These are phyloP conservation scores for Carex cristatella DNA, from an alignment of 176 grass and related monocot genomes.

Conservation along the genomic window DNA sequence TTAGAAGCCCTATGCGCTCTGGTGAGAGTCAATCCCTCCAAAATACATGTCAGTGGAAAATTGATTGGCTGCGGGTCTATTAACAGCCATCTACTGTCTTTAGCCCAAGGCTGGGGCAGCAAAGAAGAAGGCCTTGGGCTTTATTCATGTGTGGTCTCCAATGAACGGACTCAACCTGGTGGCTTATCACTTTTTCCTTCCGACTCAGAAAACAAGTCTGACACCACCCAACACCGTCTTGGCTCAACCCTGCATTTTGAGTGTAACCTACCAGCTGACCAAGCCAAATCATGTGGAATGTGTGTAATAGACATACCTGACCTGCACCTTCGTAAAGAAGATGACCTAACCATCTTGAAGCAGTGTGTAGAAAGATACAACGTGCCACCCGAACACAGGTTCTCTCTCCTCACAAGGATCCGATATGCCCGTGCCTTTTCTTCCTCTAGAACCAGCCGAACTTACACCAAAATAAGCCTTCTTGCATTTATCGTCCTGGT, in stretches of 20 bases:
- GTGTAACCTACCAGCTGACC: conserved; percentile 40
- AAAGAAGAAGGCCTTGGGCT: conserved; percentile 98
- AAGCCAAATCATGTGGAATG: conserved; percentile 52
- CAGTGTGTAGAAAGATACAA: conserved; percentile 69
- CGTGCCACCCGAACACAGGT: conserved; percentile 73
- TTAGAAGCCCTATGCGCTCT: conserved; percentile 83
- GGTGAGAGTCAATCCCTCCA: conserved; percentile 96
- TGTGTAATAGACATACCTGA: conserved; percentile 87
- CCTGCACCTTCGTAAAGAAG: conserved; percentile 77
- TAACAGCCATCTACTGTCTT: conserved; percentile 78
- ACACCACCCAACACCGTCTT: conserved; percentile 62
- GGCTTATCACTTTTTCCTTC: conserved; percentile 52
- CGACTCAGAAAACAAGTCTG: conserved; percentile 64
- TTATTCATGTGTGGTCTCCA: conserved; percentile 87
- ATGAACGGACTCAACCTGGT: conserved; percentile 70
- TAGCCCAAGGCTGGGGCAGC: conserved; percentile 97
- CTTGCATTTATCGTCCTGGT: conserved; percentile 93
- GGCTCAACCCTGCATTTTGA: conserved; percentile 98
- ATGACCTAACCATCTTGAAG: conserved; percentile 84
- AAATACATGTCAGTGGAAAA: conserved; percentile 93
- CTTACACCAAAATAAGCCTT: conserved; percentile 92
- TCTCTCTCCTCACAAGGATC: conserved; percentile 92
- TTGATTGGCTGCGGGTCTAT: conserved; percentile 68
- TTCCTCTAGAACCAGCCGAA: conserved; percentile 50
- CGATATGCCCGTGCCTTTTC: conserved; percentile 83